Conservation (phyloP, 2,329 filamentous ascomycete species). For the Fusarium piperis region DNA sequence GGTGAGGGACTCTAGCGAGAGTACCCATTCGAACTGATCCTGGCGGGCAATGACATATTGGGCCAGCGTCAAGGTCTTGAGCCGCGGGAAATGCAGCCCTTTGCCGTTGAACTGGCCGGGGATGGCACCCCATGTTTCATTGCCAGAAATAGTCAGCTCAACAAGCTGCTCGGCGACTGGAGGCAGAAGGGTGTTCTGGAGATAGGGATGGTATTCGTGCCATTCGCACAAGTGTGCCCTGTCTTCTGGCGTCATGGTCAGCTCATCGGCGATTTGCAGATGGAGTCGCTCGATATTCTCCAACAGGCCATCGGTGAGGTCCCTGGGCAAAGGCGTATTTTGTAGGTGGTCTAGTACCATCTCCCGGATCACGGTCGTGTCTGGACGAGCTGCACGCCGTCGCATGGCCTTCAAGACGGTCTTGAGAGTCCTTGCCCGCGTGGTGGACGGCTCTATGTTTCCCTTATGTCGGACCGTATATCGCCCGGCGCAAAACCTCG, state of each 20-base stretch:
- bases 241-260: background rate
- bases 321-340: constrained; percentile 17
- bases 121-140: constrained; percentile 26
- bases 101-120: constrained; percentile 34
- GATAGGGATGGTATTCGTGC: constrained; percentile 29
- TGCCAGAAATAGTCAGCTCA: constrained; percentile 29
- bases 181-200: constrained; percentile 22
- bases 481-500: background rate
- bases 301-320: constrained; percentile 12
- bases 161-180: constrained; percentile 28
- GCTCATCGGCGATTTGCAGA: constrained; percentile 1
- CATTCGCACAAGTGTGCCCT: constrained; percentile 21
- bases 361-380: constrained; percentile 8
- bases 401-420: background rate
- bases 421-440: background rate
- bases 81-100: constrained; percentile 27
- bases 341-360: constrained; percentile 33
- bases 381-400: background rate
- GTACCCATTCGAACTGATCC: constrained; percentile 41
- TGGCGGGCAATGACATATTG: constrained; percentile 22
- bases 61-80: constrained; percentile 28
- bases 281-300: constrained; percentile 27
- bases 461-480: too few species aligned
- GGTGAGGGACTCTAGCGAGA: constrained; percentile 12
- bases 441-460: background rate